A percentile compares a stretch with the other conserved stretches of the same genome.
These are phyloP conservation scores for Hortiboletus campestris DNA, from an alignment of 768 basidiomycete genomes.

Conservation along the genomic window DNA sequence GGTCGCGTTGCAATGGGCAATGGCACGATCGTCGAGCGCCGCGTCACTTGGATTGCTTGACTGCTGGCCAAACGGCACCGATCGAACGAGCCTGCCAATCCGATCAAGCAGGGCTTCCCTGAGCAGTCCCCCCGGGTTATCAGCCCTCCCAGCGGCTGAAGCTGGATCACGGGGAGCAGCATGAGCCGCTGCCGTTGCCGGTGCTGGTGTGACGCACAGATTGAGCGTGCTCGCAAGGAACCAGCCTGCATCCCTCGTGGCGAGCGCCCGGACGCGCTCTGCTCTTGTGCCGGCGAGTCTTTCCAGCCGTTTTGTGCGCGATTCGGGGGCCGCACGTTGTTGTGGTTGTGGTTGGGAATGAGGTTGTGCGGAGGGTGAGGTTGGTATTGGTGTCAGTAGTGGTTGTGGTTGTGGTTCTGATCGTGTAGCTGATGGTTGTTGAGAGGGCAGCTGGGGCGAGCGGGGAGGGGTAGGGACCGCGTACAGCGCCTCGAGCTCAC, in stretches of 20 bases:
- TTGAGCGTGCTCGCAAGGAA: constrained; percentile 27
- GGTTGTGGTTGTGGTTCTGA: not conserved
- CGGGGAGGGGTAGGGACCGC: not conserved
- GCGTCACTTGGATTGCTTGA: not conserved
- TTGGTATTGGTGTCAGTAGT: not conserved
- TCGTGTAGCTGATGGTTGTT: not conserved
- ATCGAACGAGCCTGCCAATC: constrained; percentile 23
- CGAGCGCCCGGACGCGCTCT: constrained; percentile 25
- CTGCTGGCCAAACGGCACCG: not conserved
- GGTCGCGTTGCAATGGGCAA: too few species aligned
- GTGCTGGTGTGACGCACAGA: constrained; percentile 14
- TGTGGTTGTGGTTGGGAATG: not conserved
- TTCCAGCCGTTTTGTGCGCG: constrained; percentile 6
- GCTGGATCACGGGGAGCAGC: not conserved
- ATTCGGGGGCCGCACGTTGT: not conserved
- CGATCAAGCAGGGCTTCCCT: constrained; percentile 19
- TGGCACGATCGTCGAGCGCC: not conserved
- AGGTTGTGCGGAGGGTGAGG: not conserved
- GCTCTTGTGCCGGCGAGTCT: constrained; percentile 10
- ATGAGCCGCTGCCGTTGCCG: too few species aligned
- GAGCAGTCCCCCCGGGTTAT: constrained; percentile 1
- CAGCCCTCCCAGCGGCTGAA: not conserved
- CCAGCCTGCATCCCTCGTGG: constrained; percentile 27
- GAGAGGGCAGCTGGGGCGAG: not conserved
- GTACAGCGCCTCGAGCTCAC: constrained; percentile 27